Evolutionary conservation across 768 basidiomycete species (phyloP).

Genomic region (Kwoniella mangroviensis): DNA sequence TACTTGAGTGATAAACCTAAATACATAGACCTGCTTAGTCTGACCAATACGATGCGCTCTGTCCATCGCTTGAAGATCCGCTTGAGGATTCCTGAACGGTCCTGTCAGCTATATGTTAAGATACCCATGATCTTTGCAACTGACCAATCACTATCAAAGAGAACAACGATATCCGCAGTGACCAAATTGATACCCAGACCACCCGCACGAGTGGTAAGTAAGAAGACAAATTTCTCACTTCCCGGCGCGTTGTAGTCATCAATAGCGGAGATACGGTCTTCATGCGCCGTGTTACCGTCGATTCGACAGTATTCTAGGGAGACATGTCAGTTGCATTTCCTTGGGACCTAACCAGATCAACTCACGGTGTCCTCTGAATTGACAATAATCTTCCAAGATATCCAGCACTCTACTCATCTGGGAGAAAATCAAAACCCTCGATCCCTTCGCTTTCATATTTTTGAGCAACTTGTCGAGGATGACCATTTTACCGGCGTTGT

Average conservation of each 20-base stretch:
- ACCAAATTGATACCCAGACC: slow-evolving; percentile 97
- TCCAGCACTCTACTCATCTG: slow-evolving; percentile 99
- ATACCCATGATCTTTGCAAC: slow-evolving; percentile 32
- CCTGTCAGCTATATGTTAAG: slow-evolving; percentile 4
- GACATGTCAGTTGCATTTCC: no score
- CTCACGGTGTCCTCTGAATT: slow-evolving; percentile 86
- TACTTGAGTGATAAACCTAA: slow-evolving; percentile 88
- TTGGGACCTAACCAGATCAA: no score
- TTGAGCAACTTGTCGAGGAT: slow-evolving; percentile 91
- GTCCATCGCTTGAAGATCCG: slow-evolving; percentile 98
- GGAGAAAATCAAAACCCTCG: slow-evolving; percentile 93
- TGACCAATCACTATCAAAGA: slow-evolving; percentile 96
- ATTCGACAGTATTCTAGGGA: slow-evolving; percentile 91
- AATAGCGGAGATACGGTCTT: slow-evolving; percentile 91
- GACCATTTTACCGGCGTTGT: slow-evolving; percentile 96
- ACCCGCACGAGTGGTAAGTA: slow-evolving; percentile 94
- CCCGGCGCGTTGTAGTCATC: slow-evolving; percentile 96
- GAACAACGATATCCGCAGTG: slow-evolving; percentile 88
- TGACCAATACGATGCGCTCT: slow-evolving; percentile 96
- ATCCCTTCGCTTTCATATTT: slow-evolving; percentile 89
- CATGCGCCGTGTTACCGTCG: slow-evolving; percentile 93
- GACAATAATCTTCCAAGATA: slow-evolving; percentile 94
- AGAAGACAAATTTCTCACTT: slow-evolving; percentile 94
- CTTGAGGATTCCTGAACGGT: slow-evolving; percentile 85
- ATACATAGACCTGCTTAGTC: slow-evolving; percentile 96